Percentiles rank a stretch among this genome's conserved stretches.
Evolutionary conservation across 2,329 filamentous ascomycete genomes (phyloP).

Genomic region (Aspergillus oerlinghausenensis): DNA sequence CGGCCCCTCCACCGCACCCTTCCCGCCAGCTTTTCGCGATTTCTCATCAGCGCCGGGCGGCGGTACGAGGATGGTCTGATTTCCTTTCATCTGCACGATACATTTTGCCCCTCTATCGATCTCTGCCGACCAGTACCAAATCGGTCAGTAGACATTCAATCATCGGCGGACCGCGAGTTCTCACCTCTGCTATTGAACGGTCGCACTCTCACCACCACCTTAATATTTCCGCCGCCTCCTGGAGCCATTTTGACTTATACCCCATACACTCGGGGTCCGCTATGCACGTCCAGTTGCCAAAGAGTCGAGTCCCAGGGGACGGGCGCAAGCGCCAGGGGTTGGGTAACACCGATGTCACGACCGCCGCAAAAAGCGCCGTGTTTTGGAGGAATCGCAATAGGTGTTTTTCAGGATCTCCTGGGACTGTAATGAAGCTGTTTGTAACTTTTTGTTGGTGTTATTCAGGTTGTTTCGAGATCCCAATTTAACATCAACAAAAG

Average conservation of each 20-base stretch:
- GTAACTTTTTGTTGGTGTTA: slow-evolving; percentile 7
- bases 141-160: slow-evolving; percentile 5
- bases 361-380: slow-evolving; percentile 31
- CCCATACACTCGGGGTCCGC: slow-evolving; percentile 31
- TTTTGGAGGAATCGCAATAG: slow-evolving; percentile 13
- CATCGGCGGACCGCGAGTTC: slow-evolving; percentile 5
- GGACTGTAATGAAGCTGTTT: background rate
- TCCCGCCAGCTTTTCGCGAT: slow-evolving; percentile 50
- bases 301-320: slow-evolving; percentile 9
- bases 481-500: slow-evolving; percentile 30
- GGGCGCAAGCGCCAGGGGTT: slow-evolving; percentile 8
- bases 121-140: slow-evolving; percentile 51
- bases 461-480: slow-evolving; percentile 14
- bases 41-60: slow-evolving; percentile 59
- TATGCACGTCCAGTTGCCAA: slow-evolving; percentile 11
- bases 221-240: slow-evolving; percentile 90
- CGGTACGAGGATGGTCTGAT: slow-evolving; percentile 79
- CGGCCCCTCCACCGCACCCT: slow-evolving; percentile 61
- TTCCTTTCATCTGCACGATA: slow-evolving; percentile 93
- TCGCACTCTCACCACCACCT: slow-evolving; percentile 95
- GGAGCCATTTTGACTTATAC: slow-evolving; percentile 54
- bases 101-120: slow-evolving; percentile 88
- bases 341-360: slow-evolving; percentile 25
- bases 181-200: slow-evolving; percentile 94
- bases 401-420: background rate